A percentile compares a stretch with the other conserved stretches of the same genome.
phyloP scores from a whole-genome alignment of 192 early-diverging fungal species.

The Podila horticola region DNA sequence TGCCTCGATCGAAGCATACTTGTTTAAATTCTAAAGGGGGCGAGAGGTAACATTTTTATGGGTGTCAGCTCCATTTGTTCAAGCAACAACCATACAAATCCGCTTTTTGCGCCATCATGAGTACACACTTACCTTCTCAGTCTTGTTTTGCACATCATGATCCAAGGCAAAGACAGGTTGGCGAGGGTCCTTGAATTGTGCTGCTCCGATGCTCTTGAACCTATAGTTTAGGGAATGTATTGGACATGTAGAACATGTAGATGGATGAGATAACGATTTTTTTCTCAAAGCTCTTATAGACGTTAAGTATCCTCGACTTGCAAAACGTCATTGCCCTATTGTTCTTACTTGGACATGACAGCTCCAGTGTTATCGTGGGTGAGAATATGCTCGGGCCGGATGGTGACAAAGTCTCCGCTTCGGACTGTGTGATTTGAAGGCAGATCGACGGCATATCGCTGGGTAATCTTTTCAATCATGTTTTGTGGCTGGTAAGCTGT shows the following conservation, averaged over 20 bases:
- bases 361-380: slow-evolving; percentile 98
- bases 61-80: not conserved
- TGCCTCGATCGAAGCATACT: slow-evolving; percentile 85
- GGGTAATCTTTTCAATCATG: slow-evolving; percentile 95
- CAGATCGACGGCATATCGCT: slow-evolving; percentile 87
- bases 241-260: not conserved
- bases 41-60: not conserved
- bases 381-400: slow-evolving; percentile 92
- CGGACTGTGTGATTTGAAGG: slow-evolving; percentile 71
- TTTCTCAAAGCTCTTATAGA: not conserved
- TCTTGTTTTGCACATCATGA: slow-evolving; percentile 98
- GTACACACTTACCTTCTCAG: slow-evolving; percentile 71
- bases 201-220: slow-evolving; percentile 92
- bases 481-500: slow-evolving; percentile 68
- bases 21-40: slow-evolving; percentile 75
- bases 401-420: slow-evolving; percentile 95
- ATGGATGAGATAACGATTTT: not conserved
- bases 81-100: not conserved
- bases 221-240: slow-evolving; percentile 50
- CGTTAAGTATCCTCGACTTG: not conserved
- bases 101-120: not conserved
- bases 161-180: slow-evolving; percentile 97
- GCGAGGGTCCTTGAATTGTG: slow-evolving; percentile 75
- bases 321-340: not conserved
- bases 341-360: slow-evolving; percentile 85